Base-by-base conservation (phyloP, 2,329 filamentous ascomycete species). In the Colletotrichum brevisporum region DNA sequence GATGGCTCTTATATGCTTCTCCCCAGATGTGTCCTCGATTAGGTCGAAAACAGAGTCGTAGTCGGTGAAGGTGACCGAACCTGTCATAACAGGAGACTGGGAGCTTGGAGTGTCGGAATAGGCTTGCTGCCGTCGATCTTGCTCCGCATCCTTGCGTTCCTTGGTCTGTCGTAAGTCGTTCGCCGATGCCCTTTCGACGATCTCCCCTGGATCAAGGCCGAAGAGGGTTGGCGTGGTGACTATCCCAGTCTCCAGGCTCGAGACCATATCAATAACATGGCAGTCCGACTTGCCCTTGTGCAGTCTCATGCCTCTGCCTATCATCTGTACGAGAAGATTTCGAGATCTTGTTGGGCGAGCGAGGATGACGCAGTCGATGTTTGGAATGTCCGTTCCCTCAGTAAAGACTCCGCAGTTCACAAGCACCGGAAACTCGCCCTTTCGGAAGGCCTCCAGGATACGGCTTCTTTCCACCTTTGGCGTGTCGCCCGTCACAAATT, bases 271-370 rank as follows among this genome's bases (percentile, higher is more conserved):
- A 75, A 99, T 97, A 69, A 99, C 86, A 78, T 98, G 96, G 74
- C 96, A 99, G 76, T 98, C 89, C 47, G 90, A 83, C 80, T 99
- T 99, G 13, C 88, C 92, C 1, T 90, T 85, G 77, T 94, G 88
- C 47, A 98, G 82, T 50, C 96, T 90, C 89, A 99, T 93, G 5
- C 96, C 96, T 74, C 96, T 89, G 0, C 96, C 96, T 71, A 99
- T 97, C 96, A 99, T 99, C 80, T 99, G 96, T 1, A 98, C 90
- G 1, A 99, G 88, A 2, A 99, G 83, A 74, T 98, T 98, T n/a
- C 93, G 90, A 16, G 96, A 98, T 73, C 91, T 91, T 1, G 96
- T 99, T 0, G 96, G 96, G 26, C 96, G 86, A 4, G 92, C 94
- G 9, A 99, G 86, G 9, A 99, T 78, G 26, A 99, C 89, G 76